Conservation (phyloP, 257 asterid genomes). For the Przewalskia tangutica region DNA sequence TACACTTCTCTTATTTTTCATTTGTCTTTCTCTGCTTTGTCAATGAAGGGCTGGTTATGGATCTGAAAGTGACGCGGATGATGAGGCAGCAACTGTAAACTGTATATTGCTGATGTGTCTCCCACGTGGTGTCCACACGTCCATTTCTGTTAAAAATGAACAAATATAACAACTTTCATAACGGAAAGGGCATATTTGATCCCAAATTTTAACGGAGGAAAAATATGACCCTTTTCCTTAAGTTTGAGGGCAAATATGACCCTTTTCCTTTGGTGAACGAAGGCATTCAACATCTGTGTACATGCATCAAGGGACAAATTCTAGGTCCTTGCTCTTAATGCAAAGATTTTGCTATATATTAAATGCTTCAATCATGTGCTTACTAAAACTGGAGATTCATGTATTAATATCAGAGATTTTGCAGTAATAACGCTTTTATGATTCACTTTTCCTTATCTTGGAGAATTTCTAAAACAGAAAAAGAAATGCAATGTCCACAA, state of each 20-base stretch:
- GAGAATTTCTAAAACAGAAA: not conserved
- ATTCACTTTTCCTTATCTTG: not conserved
- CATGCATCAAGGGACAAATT: not conserved
- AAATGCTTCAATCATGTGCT: slow-evolving; percentile 12
- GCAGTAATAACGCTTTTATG: not conserved
- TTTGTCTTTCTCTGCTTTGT: not conserved
- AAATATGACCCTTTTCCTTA: too few species aligned
- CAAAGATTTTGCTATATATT: slow-evolving; percentile 3
- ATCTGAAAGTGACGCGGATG: slow-evolving; percentile 93
- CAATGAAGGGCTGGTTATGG: slow-evolving; percentile 75
- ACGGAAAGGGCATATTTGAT: too few species aligned
- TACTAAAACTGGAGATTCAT: slow-evolving; percentile 17
- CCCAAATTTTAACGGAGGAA: too few species aligned
- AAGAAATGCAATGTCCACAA: not conserved
- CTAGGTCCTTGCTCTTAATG: not conserved
- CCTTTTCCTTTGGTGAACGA: too few species aligned
- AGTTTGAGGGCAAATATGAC: too few species aligned
- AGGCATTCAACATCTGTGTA: not conserved
- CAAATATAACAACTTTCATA: too few species aligned
- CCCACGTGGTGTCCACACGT: too few species aligned
- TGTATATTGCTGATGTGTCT: too few species aligned
- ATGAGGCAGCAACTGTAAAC: slow-evolving; percentile 85
- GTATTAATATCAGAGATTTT: slow-evolving; percentile 23
- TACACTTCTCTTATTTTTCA: not conserved
- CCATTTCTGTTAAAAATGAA: too few species aligned